A percentile compares a stretch with the other conserved stretches of the same genome.
These are phyloP conservation scores for Aspergillus sp. DNA, from an alignment of 2,329 filamentous ascomycete genomes.

Conservation along the genomic window DNA sequence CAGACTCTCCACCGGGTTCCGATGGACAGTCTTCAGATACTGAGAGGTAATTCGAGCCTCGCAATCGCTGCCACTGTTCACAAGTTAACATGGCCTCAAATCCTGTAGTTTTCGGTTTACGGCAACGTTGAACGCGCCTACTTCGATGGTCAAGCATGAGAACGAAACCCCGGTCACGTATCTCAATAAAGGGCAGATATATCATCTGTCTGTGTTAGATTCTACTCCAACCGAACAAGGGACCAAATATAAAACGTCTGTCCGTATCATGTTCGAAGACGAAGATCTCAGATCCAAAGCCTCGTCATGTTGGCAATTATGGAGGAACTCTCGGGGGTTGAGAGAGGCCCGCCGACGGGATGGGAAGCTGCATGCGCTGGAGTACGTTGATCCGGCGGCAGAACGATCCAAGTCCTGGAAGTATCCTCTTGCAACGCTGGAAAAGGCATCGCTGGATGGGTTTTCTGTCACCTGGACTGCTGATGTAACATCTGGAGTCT, in stretches of 20 bases:
- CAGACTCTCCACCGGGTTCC: constrained; percentile 21
- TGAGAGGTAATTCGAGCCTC: constrained; percentile 50
- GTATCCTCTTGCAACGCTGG: constrained; percentile 62
- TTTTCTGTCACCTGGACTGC: constrained; percentile 90
- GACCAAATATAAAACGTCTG: constrained; percentile 77
- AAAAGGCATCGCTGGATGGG: constrained; percentile 81
- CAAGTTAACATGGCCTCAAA: constrained; percentile 9
- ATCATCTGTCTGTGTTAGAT: constrained; percentile 79
- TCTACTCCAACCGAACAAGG: constrained; percentile 60
- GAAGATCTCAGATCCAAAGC: constrained; percentile 85
- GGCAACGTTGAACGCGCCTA: constrained; percentile 85
- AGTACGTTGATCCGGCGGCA: constrained; percentile 71
- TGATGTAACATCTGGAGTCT: constrained; percentile 54
- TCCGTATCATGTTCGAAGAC: constrained; percentile 96
- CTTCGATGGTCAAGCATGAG: constrained; percentile 81
- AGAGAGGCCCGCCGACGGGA: constrained; percentile 93
- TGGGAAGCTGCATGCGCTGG: constrained; percentile 87
- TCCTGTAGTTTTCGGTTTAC: constrained; percentile 71
- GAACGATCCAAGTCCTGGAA: constrained; percentile 52
- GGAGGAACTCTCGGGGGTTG: constrained; percentile 94
- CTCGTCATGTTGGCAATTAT: constrained; percentile 78
- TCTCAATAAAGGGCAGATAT: constrained; percentile 94
- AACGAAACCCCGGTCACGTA: constrained; percentile 97
- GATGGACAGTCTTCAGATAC: constrained; percentile 26
- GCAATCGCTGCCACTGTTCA: neutral